Percentiles rank a stretch among this genome's conserved stretches.
Conservation (phyloP, 2,329 filamentous ascomycete genomes). For the Cladobotryum mycophilum region DNA sequence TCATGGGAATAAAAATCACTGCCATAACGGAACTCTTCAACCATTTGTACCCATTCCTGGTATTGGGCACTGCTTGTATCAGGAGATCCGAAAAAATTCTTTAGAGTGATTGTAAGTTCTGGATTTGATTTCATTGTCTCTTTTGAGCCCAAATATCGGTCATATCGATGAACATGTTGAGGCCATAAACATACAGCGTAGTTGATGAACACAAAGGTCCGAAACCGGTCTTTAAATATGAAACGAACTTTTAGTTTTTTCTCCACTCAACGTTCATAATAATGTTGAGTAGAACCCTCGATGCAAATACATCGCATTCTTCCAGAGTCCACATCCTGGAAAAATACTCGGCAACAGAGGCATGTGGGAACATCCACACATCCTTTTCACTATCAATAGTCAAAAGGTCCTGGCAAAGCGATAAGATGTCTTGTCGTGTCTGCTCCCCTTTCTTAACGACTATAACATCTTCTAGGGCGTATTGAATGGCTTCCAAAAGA, state of each 20-base stretch:
- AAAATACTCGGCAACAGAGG: conserved; percentile 9
- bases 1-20: too few relatives aligned
- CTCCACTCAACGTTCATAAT: background rate
- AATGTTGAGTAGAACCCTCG: background rate
- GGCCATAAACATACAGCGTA: background rate
- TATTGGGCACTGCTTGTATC: too few relatives aligned
- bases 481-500: conserved; percentile 1
- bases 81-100: too few relatives aligned
- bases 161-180: background rate
- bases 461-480: background rate
- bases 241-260: too few relatives aligned
- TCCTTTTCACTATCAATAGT: background rate
- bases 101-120: too few relatives aligned
- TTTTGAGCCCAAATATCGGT: conserved; percentile 1
- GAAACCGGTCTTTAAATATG: background rate
- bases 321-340: background rate
- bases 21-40: too few relatives aligned
- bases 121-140: too few relatives aligned
- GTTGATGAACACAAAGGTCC: background rate
- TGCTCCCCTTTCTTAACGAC: background rate
- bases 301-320: background rate
- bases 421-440: background rate
- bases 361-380: conserved; percentile 6
- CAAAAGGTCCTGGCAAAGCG: conserved; percentile 3
- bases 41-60: too few relatives aligned